These are phyloP conservation scores for Tetradesmus lagerheimii DNA, from an alignment of 139 green algal species.

Conservation along the genomic window DNA sequence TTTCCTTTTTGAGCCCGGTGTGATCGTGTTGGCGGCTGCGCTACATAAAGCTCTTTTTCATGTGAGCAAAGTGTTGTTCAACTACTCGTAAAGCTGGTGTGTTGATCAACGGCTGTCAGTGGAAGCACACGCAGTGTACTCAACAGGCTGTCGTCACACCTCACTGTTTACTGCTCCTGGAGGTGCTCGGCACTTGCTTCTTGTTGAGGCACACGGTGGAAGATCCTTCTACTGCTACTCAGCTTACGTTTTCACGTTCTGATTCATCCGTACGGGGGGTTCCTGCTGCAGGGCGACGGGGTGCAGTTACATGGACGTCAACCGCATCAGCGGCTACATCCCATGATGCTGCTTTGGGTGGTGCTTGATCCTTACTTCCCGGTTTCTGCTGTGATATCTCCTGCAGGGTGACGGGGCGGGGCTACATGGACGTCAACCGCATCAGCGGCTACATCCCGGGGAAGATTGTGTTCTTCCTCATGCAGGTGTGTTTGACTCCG, in stretches of 20 bases:
- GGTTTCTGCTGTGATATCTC: neutral
- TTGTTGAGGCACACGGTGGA: too few species aligned
- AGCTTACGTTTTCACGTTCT: too few species aligned
- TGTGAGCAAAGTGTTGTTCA: neutral
- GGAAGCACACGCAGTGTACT: too few species aligned
- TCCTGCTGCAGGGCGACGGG: neutral
- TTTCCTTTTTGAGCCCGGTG: too few species aligned
- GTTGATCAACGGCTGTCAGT: neutral
- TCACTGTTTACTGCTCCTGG: too few species aligned
- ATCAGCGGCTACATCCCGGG: conserved; percentile 96
- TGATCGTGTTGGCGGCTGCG: too few species aligned
- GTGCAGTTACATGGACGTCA: neutral
- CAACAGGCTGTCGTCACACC: too few species aligned
- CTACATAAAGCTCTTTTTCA: neutral
- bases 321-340: neutral
- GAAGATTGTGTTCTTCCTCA: conserved; percentile 98
- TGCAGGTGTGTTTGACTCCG: conserved; percentile 89
- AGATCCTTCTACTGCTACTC: too few species aligned
- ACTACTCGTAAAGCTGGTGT: too few species aligned
- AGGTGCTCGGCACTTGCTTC: too few species aligned
- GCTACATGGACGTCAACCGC: conserved; percentile 94
- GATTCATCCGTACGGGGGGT: too few species aligned
- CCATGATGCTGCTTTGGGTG: neutral
- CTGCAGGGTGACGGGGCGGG: conserved; percentile 81
- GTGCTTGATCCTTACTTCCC: neutral